Base-by-base conservation (phyloP, 352 stramenopile genomes). In the Phytophthora litchii region DNA sequence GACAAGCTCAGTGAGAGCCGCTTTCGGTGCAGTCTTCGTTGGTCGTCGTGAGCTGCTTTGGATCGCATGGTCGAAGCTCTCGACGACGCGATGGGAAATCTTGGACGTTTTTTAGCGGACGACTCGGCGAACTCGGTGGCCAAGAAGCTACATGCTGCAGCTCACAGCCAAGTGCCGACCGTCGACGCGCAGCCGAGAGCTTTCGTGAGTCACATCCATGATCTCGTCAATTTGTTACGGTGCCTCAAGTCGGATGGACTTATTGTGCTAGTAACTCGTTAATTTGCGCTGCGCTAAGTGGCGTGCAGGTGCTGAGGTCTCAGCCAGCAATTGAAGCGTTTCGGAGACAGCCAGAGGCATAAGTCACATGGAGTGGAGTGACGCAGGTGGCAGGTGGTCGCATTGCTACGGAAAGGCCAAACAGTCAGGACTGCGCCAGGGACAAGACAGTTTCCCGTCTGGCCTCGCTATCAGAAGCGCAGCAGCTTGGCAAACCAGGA, bases 1-100 rank as follows among this genome's bases (percentile, higher is more conserved):
- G 23, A 27, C 54, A 40, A 37, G 25, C 43, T 50, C 25, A 17
- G 11, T 8, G 53, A 32, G 53, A 32, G 25, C 34, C 25, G 25
- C 41, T 53, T 44, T 42, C 56, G 37, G 50, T 64, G 55, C 29
- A 51, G 37, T 36, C 38, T 50, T 47, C 57, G 54, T 60, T 53
- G 57, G 29, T 68, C 37, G 60, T 58, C 38, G 55, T n/a, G 21
- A 3, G 21, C 17, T 29, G 41, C 21, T 45, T 36, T 13, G 12
- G 37, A 52, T 67, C 60, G 53, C 53, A 19, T 31, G 32, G 12
- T 68, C 48, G 60, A 54, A 44, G 14, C 34, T 53, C 27, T 50
- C 58, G 51, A 67, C 51, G 58, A 34, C 25, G 50, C 58, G 53
- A 58, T 32, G 23, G 27, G 32, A 64, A 63, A 64, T 64, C 54